Evolutionary conservation across 768 basidiomycete species (phyloP).

Genomic region (Sarcomyxa edulis): DNA sequence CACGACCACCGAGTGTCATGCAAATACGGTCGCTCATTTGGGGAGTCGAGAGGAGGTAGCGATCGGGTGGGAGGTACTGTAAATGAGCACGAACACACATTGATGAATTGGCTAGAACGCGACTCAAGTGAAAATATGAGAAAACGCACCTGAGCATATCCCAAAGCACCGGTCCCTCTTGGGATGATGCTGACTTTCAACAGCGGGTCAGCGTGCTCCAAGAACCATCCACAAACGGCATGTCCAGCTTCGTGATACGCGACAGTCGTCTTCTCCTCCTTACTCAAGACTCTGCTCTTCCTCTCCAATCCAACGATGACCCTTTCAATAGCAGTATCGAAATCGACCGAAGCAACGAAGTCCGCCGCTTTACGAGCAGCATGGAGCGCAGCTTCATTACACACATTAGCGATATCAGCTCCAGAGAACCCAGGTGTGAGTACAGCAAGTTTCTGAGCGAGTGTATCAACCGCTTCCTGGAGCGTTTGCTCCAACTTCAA

Average conservation of each 20-base stretch:
- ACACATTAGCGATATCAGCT: slow-evolving; percentile 98
- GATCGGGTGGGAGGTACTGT: slow-evolving; percentile 91
- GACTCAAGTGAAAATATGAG: slow-evolving; percentile 2
- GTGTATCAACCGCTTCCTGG: slow-evolving; percentile 39
- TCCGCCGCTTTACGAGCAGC: slow-evolving; percentile 85
- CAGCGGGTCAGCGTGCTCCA: slow-evolving; percentile 94
- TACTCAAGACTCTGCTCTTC: slow-evolving; percentile 88
- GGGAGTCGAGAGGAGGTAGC: slow-evolving; percentile 91
- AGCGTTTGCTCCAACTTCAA: slow-evolving; percentile 61
- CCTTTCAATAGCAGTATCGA: slow-evolving; percentile 96
- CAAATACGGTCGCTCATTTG: slow-evolving; percentile 95
- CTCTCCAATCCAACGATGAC: slow-evolving; percentile 96
- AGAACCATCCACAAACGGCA: slow-evolving; percentile 97
- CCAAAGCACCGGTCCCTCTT: slow-evolving; percentile 89
- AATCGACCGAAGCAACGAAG: slow-evolving; percentile 75
- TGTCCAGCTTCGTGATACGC: slow-evolving; percentile 99
- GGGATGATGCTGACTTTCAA: slow-evolving; percentile 99
- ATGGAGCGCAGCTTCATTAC: slow-evolving; percentile 95
- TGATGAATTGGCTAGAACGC: slow-evolving; percentile 9
- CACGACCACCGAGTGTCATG: slow-evolving; percentile 97
- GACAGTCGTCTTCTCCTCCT: slow-evolving; percentile 97
- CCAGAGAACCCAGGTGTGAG: slow-evolving; percentile 98
- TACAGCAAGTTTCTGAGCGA: slow-evolving; percentile 92
- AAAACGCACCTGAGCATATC: slow-evolving; percentile 82
- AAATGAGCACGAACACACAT: background rate